Evolutionary conservation across 352 stramenopile species (phyloP), one percentile per base, ranked within the genome.

Genomic region (Globisporangium spiculum): DNA sequence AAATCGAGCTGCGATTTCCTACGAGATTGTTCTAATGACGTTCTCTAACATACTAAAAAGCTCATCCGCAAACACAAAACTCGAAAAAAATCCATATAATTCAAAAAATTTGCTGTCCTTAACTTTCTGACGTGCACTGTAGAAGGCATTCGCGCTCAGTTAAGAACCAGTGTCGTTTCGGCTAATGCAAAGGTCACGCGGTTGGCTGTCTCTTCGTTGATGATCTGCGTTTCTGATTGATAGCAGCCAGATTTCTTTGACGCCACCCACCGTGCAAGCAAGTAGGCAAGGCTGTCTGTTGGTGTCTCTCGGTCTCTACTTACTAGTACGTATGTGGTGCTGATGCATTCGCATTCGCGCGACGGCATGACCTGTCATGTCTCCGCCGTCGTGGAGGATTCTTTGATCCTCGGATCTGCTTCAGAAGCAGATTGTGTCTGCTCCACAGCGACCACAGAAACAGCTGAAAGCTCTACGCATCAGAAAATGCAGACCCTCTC

Each of bases 341-440:
- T 44, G 18, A 46, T 18, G 36, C 36, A 44, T 44, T 44, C 4
- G 30, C 30, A 32, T 32, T 32, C 32, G 32, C 8, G 32, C 32
- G 32, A 38, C 32, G 32, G 32, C 7, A 38, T 38, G 32, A 38
- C 32, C 32, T 18, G 54, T 60, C 54, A 60, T 26, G 27, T 4
- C 27, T 41, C 22, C 16, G 2, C 6, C 4, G n/a, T 22, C 27
- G 16, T 10, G 27, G 14, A 10, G 54, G 38, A 48, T 48, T 48
- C 38, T 48, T 48, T 48, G 38, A 48, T 20, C 38, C 36, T 14
- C 12, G 9, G 36, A 44, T 44, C 36, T 60, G 16, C 27, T 27
- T 7, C 27, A 46, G 24, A 60, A 44, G 55, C 55, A 60, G 55
- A 44, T 34, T 60, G 55, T 60, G 55, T 60, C 55, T 32, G 55